These are phyloP conservation scores for Xylaria telfairii DNA, from an alignment of 495 filamentous ascomycete genomes.

Conservation along the genomic window DNA sequence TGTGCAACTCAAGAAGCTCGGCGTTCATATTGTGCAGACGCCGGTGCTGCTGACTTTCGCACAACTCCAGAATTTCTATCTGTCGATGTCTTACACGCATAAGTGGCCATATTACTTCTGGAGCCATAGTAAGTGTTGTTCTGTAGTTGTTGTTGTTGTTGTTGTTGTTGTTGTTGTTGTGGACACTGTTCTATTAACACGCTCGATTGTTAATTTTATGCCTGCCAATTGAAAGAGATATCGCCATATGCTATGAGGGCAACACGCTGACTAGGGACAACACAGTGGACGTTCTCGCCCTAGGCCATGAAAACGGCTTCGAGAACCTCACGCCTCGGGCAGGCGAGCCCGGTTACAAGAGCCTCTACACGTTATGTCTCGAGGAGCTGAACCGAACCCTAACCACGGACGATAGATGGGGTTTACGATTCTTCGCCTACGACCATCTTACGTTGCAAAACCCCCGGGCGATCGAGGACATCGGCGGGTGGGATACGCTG, in stretches of 20 bases:
- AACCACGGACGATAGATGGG: slow-evolving; percentile 51
- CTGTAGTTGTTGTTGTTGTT: neutral
- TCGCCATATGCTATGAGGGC: neutral
- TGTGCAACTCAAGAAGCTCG: slow-evolving; percentile 54
- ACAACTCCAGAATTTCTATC: slow-evolving; percentile 69
- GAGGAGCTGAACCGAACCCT: slow-evolving; percentile 45
- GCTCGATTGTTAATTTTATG: too few relatives aligned
- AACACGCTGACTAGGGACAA: neutral
- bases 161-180: neutral
- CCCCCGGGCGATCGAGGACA: slow-evolving; percentile 53
- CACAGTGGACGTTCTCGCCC: slow-evolving; percentile 56
- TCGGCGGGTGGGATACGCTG: slow-evolving; percentile 66
- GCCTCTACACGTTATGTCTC: slow-evolving; percentile 58
- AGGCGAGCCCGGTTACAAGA: slow-evolving; percentile 51
- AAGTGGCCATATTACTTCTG: slow-evolving; percentile 63
- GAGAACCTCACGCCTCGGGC: slow-evolving; percentile 34
- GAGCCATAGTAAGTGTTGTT: slow-evolving; percentile 43
- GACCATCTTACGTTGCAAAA: slow-evolving; percentile 66
- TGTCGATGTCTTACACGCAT: slow-evolving; percentile 47
- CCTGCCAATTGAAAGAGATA: neutral
- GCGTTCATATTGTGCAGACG: slow-evolving; percentile 63
- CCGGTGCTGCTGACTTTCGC: slow-evolving; percentile 66
- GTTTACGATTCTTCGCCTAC: slow-evolving; percentile 61
- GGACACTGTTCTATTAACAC: neutral
- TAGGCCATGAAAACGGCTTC: slow-evolving; percentile 52